phyloP scores from a whole-genome alignment of 257 asterid genomes.

The Solanum neorickii region DNA sequence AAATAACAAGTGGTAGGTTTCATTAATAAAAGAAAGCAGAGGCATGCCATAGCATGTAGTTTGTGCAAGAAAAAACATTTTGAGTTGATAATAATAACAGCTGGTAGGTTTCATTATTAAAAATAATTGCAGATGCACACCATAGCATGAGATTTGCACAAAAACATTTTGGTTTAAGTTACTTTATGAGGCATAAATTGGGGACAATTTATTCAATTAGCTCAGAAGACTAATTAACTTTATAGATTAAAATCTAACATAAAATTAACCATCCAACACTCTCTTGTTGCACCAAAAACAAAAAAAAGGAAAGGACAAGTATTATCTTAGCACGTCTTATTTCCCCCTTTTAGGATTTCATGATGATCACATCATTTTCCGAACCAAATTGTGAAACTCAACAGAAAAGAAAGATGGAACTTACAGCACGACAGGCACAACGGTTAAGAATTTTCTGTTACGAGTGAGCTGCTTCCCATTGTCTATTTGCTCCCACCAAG shows the following conservation, averaged over 20 bases:
- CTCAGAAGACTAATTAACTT: not conserved
- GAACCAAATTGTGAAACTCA: not conserved
- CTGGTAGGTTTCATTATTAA: not conserved
- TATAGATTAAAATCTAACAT: not conserved
- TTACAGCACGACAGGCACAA: constrained; percentile 90
- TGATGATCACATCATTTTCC: not conserved
- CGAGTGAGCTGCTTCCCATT: constrained; percentile 89
- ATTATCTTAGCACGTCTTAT: not conserved
- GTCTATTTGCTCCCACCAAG: constrained; percentile 98
- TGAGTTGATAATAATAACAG: not conserved
- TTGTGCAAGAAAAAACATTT: not conserved
- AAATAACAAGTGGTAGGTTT: not conserved
- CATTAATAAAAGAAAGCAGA: not conserved
- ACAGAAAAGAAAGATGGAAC: constrained; percentile 11
- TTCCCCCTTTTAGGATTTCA: not conserved
- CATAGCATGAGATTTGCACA: not conserved
- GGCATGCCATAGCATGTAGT: not conserved
- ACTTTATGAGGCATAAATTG: not conserved
- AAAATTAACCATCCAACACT: not conserved
- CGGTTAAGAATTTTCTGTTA: constrained; percentile 80
- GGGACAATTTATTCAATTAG: not conserved
- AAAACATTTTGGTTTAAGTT: not conserved
- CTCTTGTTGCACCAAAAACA: not conserved
- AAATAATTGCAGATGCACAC: not conserved
- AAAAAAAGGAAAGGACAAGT: not conserved